Conservation (phyloP, 2,329 filamentous ascomycete species). For the Penicillium sp. region DNA sequence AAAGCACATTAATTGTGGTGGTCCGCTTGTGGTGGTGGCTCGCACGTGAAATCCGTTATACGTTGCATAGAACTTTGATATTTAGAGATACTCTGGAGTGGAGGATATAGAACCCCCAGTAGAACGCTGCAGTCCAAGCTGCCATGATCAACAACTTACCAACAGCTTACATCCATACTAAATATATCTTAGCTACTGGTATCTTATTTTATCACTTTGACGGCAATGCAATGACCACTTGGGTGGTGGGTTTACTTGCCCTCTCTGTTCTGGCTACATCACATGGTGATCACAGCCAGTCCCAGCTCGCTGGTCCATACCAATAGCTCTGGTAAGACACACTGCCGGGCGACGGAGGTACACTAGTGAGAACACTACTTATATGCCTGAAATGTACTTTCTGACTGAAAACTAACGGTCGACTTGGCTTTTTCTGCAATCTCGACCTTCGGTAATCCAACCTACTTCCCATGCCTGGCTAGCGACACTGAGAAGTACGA, state of each 20-base stretch:
- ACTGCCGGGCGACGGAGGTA: constrained; percentile 79
- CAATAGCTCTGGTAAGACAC: constrained; percentile 79
- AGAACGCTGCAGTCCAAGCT: not conserved
- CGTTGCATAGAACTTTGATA: too few species aligned
- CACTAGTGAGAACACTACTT: constrained; percentile 57
- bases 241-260: constrained; percentile 25
- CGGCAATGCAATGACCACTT: not conserved
- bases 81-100: too few species aligned
- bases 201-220: not conserved
- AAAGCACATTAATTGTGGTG: too few species aligned
- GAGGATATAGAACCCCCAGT: too few species aligned
- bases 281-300: constrained; percentile 61
- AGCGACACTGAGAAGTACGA: constrained; percentile 71
- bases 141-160: not conserved
- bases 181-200: not conserved
- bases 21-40: too few species aligned
- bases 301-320: constrained; percentile 66
- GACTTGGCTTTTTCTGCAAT: constrained; percentile 89
- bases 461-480: constrained; percentile 74
- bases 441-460: constrained; percentile 77
- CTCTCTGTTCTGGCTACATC: constrained; percentile 56
- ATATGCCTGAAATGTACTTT: not conserved
- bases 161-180: not conserved
- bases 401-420: constrained; percentile 53
- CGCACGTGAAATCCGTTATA: too few species aligned